Base-by-base conservation (phyloP, 1,284 basidiomycete species). In the Malassezia obtusa region DNA sequence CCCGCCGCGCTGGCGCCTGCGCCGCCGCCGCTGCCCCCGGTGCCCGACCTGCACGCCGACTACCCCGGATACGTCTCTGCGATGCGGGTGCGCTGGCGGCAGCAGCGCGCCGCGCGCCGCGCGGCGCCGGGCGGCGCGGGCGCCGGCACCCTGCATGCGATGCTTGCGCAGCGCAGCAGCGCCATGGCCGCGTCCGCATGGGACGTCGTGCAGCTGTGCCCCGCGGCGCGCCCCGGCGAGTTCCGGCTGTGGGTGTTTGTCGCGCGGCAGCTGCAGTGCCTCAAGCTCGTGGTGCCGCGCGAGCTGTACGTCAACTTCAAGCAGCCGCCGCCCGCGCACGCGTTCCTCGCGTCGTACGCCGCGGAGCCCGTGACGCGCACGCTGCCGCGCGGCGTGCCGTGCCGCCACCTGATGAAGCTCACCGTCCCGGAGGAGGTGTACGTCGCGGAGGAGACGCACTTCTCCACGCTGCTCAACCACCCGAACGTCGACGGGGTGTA, bases 401-500 rank as follows among this genome's bases (percentile, higher is more conserved):
- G 84, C 59, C 79, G 80, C 44, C 83, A 96, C 71, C 78, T 99
- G 0, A 92, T 87, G 79, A 85, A 84, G 62, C 77, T 98, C 44
- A 79, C 82, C 1, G 88, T 94, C 26, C 80, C 84, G 33, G 94
- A 98, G 73, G 84, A 85, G 4, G 76, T 84, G 14, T 99, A 85
- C 73, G 79, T 86, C 30, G 83, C 87, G 38, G 86, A 86, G 25
- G 85, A 89, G 64, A 84, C 87, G 51, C 87, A 94, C 71, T 96
- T 96, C 69, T 85, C 89, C 30, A 84, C 88, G 65, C 79, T 98
- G 49, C 87, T 84, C 59, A 95, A 94, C 72, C 87, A 92, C 66
- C 87, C 91, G 0, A 90, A 89, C 68, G 88, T 96, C 8, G 90
- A 96, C 63, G 90, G 89, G 1, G 86, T 95, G 1, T 99, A 86